Evolutionary conservation across 1,284 basidiomycete genomes (phyloP).

Genomic region (Apiotrichum siamense): DNA sequence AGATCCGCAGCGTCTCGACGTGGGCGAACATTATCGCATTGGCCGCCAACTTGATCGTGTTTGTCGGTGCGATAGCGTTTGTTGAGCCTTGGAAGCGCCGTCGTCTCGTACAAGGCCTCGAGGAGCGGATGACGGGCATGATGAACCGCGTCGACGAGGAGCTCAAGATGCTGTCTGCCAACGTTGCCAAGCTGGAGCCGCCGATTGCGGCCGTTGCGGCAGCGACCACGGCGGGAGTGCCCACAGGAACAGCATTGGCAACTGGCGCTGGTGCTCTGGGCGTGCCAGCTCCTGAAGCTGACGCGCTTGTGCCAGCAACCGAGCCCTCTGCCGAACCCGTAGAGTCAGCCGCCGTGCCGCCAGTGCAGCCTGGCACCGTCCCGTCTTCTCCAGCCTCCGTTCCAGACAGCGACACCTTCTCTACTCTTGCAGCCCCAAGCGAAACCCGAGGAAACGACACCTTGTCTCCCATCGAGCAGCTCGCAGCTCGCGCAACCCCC

Average conservation of each 20-base stretch:
- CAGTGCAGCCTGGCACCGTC: too few relatives aligned
- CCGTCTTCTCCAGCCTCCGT: too few relatives aligned
- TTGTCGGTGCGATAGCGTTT: slow-evolving; percentile 74
- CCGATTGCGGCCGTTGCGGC: neutral
- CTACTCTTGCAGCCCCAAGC: too few relatives aligned
- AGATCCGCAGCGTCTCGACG: slow-evolving; percentile 85
- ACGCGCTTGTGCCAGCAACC: too few relatives aligned
- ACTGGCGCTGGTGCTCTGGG: too few relatives aligned
- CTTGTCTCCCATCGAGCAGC: neutral
- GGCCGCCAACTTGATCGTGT: slow-evolving; percentile 78
- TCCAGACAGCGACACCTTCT: too few relatives aligned
- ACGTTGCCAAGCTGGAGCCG: slow-evolving; percentile 21
- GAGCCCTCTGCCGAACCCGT: too few relatives aligned
- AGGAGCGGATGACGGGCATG: slow-evolving; percentile 72
- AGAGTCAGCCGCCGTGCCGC: too few relatives aligned
- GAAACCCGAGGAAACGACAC: neutral
- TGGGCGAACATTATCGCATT: slow-evolving; percentile 79
- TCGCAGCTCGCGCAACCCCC: neutral
- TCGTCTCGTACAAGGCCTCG: slow-evolving; percentile 75
- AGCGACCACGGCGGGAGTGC: neutral
- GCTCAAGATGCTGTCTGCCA: slow-evolving; percentile 49
- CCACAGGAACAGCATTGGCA: too few relatives aligned
- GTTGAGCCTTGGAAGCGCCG: slow-evolving; percentile 92
- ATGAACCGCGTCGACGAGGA: slow-evolving; percentile 57
- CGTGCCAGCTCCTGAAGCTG: too few relatives aligned